Evolutionary conservation across 306 rosid species (phyloP), one percentile per base, ranked within the genome.

Genomic region (Rubus idaeus): DNA sequence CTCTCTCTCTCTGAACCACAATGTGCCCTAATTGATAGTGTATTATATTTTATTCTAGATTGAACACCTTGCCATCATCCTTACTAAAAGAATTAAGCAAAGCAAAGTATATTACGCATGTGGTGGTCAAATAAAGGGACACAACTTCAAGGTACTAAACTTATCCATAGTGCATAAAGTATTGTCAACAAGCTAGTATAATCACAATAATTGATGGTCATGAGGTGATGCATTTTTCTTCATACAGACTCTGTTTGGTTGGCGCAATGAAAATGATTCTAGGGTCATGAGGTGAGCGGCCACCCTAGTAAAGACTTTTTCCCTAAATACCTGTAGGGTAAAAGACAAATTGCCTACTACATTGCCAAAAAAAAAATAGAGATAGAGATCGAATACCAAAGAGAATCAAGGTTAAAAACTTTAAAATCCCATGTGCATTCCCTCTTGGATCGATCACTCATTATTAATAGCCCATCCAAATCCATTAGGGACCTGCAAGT

Each of bases 51-150:
- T 37, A 30, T 47, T 63, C 14, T 1, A 63, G 5, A 49, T n/a
- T 41, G 57, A 61, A 61, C 66, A 26, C 42, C 39, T n/a, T 50
- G 12, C 35, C 49, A 67, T 45, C 50, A 55, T 26, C 37, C 47
- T 44, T 10, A n/a, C 26, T 13, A 41, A 46, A 14, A 11, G 69
- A 75, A 44, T 13, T 1, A 12, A 65, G n/a, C 13, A 73, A 57
- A 62, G 45, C 46, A 70, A 53, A 23, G 40, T 26, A 21, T 21
- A 49, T 58, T 39, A 44, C 14, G 84, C 86, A 85, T 82, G 89
- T 82, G 88, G 30, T 60, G 80, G 85, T 88, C 83, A 86, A 81
- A 74, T 49, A 61, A 42, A 76, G 76, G 12, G 14, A 21, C 79
- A 77, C 70, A 30, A 67, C 26, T 61, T 66, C 72, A 20, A 30